phyloP scores from a whole-genome alignment of 306 rosid genomes.

The Lotus japonicus region DNA sequence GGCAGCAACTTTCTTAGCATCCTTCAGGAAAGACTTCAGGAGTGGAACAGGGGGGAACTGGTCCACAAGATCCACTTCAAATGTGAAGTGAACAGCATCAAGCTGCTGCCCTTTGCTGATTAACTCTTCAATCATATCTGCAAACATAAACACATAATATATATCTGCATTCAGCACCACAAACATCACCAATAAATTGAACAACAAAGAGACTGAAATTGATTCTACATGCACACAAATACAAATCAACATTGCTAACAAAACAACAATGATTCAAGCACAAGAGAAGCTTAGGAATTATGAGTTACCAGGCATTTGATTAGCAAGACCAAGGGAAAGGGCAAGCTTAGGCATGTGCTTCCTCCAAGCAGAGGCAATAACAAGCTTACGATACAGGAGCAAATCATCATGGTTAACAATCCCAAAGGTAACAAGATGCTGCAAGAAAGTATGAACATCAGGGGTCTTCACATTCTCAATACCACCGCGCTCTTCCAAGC shows the following conservation, averaged over 20 bases:
- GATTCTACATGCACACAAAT: background rate
- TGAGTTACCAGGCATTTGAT: slow-evolving; percentile 78
- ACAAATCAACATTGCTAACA: background rate
- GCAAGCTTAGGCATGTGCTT: slow-evolving; percentile 99
- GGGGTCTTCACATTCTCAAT: slow-evolving; percentile 88
- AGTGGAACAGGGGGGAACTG: slow-evolving; percentile 88
- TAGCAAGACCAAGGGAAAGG: slow-evolving; percentile 78
- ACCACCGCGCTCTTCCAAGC: slow-evolving; percentile 91
- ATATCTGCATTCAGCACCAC: background rate
- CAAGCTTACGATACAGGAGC: slow-evolving; percentile 76
- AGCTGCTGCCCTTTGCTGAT: slow-evolving; percentile 98
- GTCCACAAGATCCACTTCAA: slow-evolving; percentile 82
- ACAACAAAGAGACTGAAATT: background rate
- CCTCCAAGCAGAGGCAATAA: slow-evolving; percentile 93
- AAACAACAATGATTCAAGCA: background rate
- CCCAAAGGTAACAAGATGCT: slow-evolving; percentile 95
- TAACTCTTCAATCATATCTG: slow-evolving; percentile 94
- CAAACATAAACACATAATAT: background rate
- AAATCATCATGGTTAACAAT: slow-evolving; percentile 69
- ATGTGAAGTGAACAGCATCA: slow-evolving; percentile 96
- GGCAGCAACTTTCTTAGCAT: slow-evolving; percentile 92
- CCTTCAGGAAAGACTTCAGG: slow-evolving; percentile 79
- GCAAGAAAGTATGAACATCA: slow-evolving; percentile 89
- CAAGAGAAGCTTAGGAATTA: background rate
- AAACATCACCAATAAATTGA: background rate